Percentiles rank a stretch among this genome's conserved stretches.
These are phyloP conservation scores for Schoenoplectus tabernaemontani DNA, from an alignment of 202 grass and related monocot species.

Conservation along the genomic window DNA sequence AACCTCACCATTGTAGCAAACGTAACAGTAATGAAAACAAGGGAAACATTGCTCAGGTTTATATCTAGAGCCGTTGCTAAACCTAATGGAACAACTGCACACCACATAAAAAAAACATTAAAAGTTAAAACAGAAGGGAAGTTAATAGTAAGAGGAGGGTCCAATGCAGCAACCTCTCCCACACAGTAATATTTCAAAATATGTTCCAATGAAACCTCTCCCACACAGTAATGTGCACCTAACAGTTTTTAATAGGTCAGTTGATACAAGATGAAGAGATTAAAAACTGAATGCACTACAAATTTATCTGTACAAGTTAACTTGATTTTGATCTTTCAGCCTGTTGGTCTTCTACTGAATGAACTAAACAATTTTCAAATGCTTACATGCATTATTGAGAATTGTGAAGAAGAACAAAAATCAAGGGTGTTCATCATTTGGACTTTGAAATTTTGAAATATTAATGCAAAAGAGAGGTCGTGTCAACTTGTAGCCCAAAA, in stretches of 20 bases:
- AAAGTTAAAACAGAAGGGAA: conserved; percentile 6
- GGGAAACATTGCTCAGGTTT: conserved; percentile 93
- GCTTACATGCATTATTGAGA: background rate
- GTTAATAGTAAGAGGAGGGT: background rate
- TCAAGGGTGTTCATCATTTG: background rate
- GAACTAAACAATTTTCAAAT: background rate
- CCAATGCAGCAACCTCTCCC: background rate
- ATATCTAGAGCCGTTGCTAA: conserved; percentile 89
- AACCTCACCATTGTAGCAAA: conserved; percentile 98
- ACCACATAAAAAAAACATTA: conserved; percentile 36
- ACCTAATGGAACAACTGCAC: conserved; percentile 90
- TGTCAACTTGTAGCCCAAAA: too few relatives aligned
- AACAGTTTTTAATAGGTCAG: background rate
- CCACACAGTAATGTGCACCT: background rate
- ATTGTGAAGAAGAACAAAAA: background rate
- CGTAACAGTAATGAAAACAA: conserved; percentile 96
- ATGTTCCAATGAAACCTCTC: background rate
- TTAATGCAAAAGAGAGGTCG: background rate
- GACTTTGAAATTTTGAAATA: background rate
- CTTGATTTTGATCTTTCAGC: background rate
- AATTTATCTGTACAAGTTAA: background rate
- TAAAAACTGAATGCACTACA: background rate
- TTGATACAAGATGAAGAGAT: background rate
- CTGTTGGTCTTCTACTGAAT: background rate
- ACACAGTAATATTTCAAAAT: background rate